Evolutionary conservation across 495 filamentous ascomycete species (phyloP), one percentile per base, ranked within the genome.

Genomic region (Physcia stellaris): DNA sequence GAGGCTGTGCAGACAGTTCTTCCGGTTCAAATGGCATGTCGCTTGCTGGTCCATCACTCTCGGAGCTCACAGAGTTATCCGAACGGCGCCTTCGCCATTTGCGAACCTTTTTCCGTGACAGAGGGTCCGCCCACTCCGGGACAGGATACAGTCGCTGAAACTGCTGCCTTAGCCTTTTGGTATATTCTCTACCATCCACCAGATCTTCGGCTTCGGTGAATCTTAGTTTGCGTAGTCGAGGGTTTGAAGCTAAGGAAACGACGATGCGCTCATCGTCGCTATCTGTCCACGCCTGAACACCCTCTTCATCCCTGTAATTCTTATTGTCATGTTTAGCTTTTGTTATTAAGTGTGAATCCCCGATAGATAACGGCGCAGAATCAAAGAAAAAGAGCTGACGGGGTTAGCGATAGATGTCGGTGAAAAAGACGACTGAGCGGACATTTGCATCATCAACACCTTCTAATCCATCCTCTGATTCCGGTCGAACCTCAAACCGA

Each of bases 201-300:
- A 92, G 51, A 53, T 98, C 92, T 48, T 98, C 90, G 11, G 66
- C 68, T 47, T 92, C 87, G 13, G 73, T 69, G 6, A 71, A 59
- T 26, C 90, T 73, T 33, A 96, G 64, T 55, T 95, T 96, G 32
- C 88, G 69, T 50, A 93, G 59, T 32, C 78, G 70, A 15, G 70
- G 67, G 29, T 77, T 73, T 28, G 75, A 67, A 7, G 80, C 80
- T 10, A 98, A 70, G 3, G 87, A 94, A 32, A 98, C 66, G 15
- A 73, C 71, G 35, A 94, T 62, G 27, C 79, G 73, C 52, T 98
- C 90, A 49, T 98, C 90, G 48, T 96, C 90, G 58, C 86, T 94
- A 60, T 98, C 90, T 46, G 85, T 74, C 90, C 90, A 98, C 11
- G 83, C 79, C 9, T 82, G 39, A 41, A 67, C 57, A 17, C 51